Base-by-base conservation (phyloP, 768 basidiomycete species). In the Leccinum subtestaceum region DNA sequence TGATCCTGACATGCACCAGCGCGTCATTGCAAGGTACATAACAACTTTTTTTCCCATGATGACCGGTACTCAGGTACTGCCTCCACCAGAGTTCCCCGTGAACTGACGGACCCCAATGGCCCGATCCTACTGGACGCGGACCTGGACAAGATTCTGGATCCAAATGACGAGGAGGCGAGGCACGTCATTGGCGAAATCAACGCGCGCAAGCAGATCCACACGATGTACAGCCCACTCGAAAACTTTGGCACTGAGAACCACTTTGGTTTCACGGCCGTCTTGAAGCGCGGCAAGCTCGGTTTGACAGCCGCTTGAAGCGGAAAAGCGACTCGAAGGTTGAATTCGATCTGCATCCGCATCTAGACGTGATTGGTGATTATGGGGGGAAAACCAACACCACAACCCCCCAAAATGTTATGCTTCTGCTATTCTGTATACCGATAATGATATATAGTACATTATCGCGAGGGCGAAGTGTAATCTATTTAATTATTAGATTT, bases 191-290 rank as follows among this genome's bases (percentile, higher is more conserved):
- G 45, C 9, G 58, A 63, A 51, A 59, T 65, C 23, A 65, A 65
- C 29, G 53, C 55, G 11, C 57, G 64, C 51, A 66, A 66, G 32
- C 61, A 55, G 21, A 55, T 62, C 7, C 58, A 59, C 23, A 45
- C 43, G 31, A 66, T 66, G 61, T 66, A 66, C 43, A 54, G 57
- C 23, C 57, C 64, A 2, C 17, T 52, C 17, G 57, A 59, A 9
- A 32, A 62, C 15, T 65, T 65, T 36, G 54, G 53, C 10, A 32
- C 25, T 3, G 64, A 65, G 7, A 47, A 48, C 9, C 61, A 63
- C 34, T 52, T 66, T 51, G 65, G 65, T 4, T 52, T 55, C n/a
- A 55, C 31, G 9, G 53, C 57, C 7, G 38, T 59, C 31, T 32
- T 61, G 48, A 25, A 59, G 34, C 52, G 57, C 13, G 53, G 60